Conservation (phyloP, 306 rosid species). For the Acmispon strigosus region DNA sequence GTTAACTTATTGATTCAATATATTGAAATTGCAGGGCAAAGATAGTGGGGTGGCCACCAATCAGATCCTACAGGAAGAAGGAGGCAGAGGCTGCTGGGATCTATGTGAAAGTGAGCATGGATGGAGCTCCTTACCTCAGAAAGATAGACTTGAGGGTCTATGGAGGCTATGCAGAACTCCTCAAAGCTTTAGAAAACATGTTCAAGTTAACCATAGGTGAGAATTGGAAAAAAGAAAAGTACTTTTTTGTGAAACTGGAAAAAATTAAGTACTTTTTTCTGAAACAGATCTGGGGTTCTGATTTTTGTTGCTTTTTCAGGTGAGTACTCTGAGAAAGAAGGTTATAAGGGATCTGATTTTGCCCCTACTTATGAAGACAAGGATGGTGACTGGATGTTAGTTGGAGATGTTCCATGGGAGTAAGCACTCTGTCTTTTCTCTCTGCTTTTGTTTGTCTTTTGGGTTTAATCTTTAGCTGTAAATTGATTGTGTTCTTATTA, state of each 20-base stretch:
- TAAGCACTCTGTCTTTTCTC: slow-evolving; percentile 34
- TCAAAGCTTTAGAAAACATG: slow-evolving; percentile 68
- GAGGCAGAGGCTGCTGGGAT: slow-evolving; percentile 54
- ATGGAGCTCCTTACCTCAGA: slow-evolving; percentile 95
- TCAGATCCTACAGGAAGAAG: slow-evolving; percentile 69
- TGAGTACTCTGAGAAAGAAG: slow-evolving; percentile 76
- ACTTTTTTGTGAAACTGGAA: background rate
- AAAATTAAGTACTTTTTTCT: background rate
- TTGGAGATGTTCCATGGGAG: slow-evolving; percentile 99
- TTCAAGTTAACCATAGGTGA: slow-evolving; percentile 69
- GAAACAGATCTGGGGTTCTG: background rate
- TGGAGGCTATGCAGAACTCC: slow-evolving; percentile 56
- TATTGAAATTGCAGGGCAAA: slow-evolving; percentile 49
- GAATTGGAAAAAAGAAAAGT: background rate
- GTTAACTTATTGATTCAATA: background rate
- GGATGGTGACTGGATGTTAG: slow-evolving; percentile 96
- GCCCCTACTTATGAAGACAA: slow-evolving; percentile 90
- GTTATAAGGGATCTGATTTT: slow-evolving; percentile 80
- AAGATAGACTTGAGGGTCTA: slow-evolving; percentile 70
- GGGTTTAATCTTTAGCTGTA: background rate
- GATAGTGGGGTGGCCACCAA: slow-evolving; percentile 95
- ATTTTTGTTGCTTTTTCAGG: slow-evolving; percentile 35
- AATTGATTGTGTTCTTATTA: background rate
- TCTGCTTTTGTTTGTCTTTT: background rate
- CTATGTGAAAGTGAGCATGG: slow-evolving; percentile 89